Evolutionary conservation across 2,329 filamentous ascomycete genomes (phyloP), one percentile per base, ranked within the genome.

Genomic region (Fusarium stilboides): DNA sequence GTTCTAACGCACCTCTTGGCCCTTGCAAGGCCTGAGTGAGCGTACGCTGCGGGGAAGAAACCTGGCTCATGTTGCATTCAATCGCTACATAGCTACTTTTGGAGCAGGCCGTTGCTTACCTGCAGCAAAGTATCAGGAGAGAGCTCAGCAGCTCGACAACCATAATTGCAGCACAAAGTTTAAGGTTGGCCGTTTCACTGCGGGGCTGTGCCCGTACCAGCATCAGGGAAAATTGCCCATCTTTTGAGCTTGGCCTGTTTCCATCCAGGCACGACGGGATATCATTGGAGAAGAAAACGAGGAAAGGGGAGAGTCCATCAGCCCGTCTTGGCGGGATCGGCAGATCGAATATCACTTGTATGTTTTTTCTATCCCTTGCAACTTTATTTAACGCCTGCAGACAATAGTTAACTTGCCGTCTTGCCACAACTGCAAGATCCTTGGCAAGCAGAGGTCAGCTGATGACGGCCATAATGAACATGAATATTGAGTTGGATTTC

Each of bases 361-460:
- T 43, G 40, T 26, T 62, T 33, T 36, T 33, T 34, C 22, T 36
- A 13, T 31, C 37, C 31, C 31, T 8, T 31, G 12, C 24, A 37
- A 43, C 19, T 36, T 24, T 47, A 44, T 46, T 65, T 14, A 33
- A 19, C 45, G 24, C 46, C 53, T 47, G 28, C 45, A 53, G 31
- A 17, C 14, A 34, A 51, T 59, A 33, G 39, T 46, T 3, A 13
- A 42, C 8, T 31, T 24, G 62, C 61, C 62, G 65, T 54, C 10
- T 31, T 24, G 62, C 61, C 62, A 65, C 62, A 66, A 65, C 62
- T 61, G 62, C 8, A 33, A 13, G 6, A 61, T 55, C 54, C 62
- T 61, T 65, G 61, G 46, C 52, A 39, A 22, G 26, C 57, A 46
- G 9, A 33, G 22, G 26, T 65, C 60, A 65, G 60, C 61, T 58